These are phyloP conservation scores for Zymoseptoria passerinii DNA, from an alignment of 2,329 filamentous ascomycete genomes.

Conservation along the genomic window DNA sequence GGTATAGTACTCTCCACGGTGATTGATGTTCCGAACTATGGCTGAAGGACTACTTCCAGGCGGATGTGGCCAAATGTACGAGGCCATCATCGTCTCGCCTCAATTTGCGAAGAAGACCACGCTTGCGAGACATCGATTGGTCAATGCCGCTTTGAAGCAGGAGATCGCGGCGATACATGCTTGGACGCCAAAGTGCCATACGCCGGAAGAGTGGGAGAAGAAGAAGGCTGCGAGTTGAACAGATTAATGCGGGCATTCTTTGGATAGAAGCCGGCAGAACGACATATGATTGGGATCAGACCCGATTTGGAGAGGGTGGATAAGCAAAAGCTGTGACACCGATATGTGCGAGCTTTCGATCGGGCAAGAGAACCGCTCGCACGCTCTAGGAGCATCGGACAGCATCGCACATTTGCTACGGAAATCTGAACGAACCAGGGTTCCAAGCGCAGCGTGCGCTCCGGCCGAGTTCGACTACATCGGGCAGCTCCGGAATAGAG, in stretches of 20 bases:
- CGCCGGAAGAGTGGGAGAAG: constrained; percentile 78
- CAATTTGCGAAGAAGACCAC: constrained; percentile 51
- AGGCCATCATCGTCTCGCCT: constrained; percentile 56
- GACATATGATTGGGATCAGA: background rate
- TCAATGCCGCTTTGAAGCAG: constrained; percentile 72
- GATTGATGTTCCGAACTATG: background rate
- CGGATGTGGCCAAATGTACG: constrained; percentile 63
- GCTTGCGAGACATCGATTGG: constrained; percentile 75
- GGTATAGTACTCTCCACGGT: constrained; percentile 51
- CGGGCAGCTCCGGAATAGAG: no score
- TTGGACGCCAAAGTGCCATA: constrained; percentile 91
- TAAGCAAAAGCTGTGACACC: background rate
- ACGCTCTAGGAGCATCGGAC: background rate
- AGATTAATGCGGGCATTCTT: background rate
- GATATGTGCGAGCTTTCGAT: background rate
- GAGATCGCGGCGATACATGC: constrained; percentile 90
- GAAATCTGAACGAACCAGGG: no score
- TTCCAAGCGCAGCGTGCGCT: no score
- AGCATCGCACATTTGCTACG: background rate
- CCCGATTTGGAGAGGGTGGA: background rate
- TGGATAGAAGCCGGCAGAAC: background rate
- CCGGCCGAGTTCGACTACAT: background rate
- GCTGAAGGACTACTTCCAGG: constrained; percentile 35
- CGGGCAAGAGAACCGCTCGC: background rate
- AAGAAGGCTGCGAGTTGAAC: constrained; percentile 38